Percentiles rank a stretch among this genome's conserved stretches.
phyloP scores from a whole-genome alignment of 1,139 yeast genomes.

The Eremothecium cymbalariae region DNA sequence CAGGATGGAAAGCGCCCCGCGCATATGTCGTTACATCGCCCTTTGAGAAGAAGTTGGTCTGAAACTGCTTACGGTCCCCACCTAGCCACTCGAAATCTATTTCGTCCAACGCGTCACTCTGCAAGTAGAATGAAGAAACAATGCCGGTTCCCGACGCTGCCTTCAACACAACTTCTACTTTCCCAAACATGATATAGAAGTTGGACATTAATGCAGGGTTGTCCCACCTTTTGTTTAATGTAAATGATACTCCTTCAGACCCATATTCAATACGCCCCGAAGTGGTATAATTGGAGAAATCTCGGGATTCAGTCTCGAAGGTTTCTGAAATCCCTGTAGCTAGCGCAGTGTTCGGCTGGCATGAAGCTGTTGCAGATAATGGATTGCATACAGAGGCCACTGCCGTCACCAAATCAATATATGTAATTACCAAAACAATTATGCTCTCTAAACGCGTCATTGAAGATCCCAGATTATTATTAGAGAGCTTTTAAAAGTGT shows the following conservation, averaged over 20 bases:
- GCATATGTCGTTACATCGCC: conserved; percentile 72
- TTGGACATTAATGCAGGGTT: conserved; percentile 70
- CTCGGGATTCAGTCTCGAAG: conserved; percentile 39
- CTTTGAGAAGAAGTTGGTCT: conserved; percentile 73
- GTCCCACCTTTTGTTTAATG: conserved; percentile 54
- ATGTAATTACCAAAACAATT: too few species aligned
- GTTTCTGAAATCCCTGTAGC: conserved; percentile 46
- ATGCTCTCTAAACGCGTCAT: too few species aligned
- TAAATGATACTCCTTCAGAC: conserved; percentile 53
- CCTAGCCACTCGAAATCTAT: conserved; percentile 84
- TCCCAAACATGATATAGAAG: conserved; percentile 82
- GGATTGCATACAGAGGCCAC: conserved; percentile 36
- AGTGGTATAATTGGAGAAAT: conserved; percentile 35
- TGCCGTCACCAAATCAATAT: too few species aligned
- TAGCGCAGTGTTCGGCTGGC: conserved; percentile 49
- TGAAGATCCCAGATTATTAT: too few species aligned
- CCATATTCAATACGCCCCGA: conserved; percentile 35
- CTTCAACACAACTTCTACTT: conserved; percentile 60
- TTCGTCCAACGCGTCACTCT: conserved; percentile 81
- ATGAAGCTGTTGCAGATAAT: conserved; percentile 30
- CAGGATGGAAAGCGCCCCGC: conserved; percentile 66
- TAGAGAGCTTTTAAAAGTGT: too few species aligned
- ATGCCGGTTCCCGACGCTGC: conserved; percentile 73
- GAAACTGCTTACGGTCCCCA: conserved; percentile 61
- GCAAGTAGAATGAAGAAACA: conserved; percentile 70